Evolutionary conservation across 306 rosid species (phyloP).

Genomic region (Vicia sativa): DNA sequence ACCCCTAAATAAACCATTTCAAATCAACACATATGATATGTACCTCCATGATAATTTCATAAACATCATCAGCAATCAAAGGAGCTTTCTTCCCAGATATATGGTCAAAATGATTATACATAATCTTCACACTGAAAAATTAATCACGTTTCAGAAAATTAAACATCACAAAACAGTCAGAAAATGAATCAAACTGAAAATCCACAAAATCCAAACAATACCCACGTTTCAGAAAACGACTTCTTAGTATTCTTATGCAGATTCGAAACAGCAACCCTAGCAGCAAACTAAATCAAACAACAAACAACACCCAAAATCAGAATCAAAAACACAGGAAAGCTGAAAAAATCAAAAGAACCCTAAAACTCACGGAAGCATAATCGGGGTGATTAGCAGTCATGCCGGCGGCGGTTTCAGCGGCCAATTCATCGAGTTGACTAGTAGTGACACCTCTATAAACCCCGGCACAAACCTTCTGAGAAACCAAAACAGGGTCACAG

Average conservation of each 20-base stretch:
- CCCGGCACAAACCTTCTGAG: constrained; percentile 95
- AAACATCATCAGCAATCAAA: constrained; percentile 77
- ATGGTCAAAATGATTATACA: constrained; percentile 65
- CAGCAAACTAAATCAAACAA: constrained; percentile 64
- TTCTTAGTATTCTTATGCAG: constrained; percentile 76
- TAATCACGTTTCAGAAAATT: too few species aligned
- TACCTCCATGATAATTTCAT: constrained; percentile 78
- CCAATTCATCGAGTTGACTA: constrained; percentile 91
- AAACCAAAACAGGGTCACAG: constrained; percentile 84
- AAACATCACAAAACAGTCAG: not conserved
- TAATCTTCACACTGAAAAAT: constrained; percentile 58
- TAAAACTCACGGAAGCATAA: constrained; percentile 72
- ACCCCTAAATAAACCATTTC: not conserved
- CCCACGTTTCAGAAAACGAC: constrained; percentile 79
- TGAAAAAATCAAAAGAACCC: not conserved
- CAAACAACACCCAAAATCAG: not conserved
- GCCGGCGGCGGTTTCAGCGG: constrained; percentile 96
- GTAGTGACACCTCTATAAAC: constrained; percentile 96
- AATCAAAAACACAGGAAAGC: not conserved
- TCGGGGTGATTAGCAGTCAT: constrained; percentile 93
- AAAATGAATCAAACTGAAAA: not conserved
- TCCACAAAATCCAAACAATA: not conserved
- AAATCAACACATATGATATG: not conserved
- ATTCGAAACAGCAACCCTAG: constrained; percentile 79
- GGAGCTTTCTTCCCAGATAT: constrained; percentile 78